Evolutionary conservation across 2,329 filamentous ascomycete genomes (phyloP).

Genomic region (Colletotrichum orbiculare): DNA sequence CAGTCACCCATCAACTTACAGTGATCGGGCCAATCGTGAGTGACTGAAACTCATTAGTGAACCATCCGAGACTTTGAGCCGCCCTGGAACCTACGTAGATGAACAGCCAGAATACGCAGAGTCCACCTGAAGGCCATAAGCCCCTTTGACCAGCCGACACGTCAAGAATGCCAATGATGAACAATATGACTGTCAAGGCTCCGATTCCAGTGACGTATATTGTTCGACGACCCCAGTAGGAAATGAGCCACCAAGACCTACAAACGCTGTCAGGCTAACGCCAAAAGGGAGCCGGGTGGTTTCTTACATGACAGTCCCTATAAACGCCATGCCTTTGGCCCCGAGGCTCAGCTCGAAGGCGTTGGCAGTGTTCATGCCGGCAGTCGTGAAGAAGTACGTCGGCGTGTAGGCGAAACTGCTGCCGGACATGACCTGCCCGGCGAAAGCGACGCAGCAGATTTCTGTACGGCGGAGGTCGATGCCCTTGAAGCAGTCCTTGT

Average conservation of each 20-base stretch:
- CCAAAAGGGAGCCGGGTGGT: constrained; percentile 6
- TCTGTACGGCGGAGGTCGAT: constrained; percentile 57
- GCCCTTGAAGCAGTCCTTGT: constrained; percentile 60
- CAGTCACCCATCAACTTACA: constrained; percentile 44
- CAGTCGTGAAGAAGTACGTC: constrained; percentile 59
- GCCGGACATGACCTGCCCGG: constrained; percentile 54
- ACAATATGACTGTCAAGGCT: constrained; percentile 52
- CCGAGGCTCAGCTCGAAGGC: constrained; percentile 55
- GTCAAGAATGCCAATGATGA: constrained; percentile 54
- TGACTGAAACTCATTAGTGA: constrained; percentile 38
- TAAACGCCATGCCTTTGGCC: constrained; percentile 51
- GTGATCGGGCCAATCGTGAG: constrained; percentile 57
- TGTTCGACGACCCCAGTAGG: constrained; percentile 52
- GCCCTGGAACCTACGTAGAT: constrained; percentile 42
- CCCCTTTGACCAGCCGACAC: constrained; percentile 50
- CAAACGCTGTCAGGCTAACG: constrained; percentile 51
- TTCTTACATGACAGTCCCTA: constrained; percentile 47
- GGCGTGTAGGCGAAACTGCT: constrained; percentile 53
- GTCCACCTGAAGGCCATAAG: constrained; percentile 53
- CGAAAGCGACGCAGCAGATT: constrained; percentile 53
- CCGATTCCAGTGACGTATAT: constrained; percentile 55
- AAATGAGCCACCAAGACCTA: constrained; percentile 56
- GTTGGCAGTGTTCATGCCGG: constrained; percentile 51
- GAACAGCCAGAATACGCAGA: constrained; percentile 56
- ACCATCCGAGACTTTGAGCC: background rate